Conservation (phyloP, 176 grass and related monocot genomes). For the Zoysia japonica region DNA sequence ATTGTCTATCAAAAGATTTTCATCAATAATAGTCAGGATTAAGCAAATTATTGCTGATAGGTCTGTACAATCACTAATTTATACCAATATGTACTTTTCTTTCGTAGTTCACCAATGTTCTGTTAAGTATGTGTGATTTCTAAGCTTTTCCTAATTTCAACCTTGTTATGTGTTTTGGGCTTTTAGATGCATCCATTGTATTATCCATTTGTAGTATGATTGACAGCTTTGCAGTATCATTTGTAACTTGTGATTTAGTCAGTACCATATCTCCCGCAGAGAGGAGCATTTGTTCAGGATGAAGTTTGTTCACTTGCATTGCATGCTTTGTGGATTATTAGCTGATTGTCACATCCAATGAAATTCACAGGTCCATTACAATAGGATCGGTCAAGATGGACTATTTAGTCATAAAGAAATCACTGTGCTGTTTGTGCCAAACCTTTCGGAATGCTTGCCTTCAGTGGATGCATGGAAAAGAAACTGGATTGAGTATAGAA, state of each 20-base stretch:
- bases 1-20: background rate
- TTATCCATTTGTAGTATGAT: background rate
- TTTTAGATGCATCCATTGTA: background rate
- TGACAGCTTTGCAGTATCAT: background rate
- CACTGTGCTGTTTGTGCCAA: constrained; percentile 84
- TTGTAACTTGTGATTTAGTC: background rate
- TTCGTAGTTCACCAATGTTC: background rate
- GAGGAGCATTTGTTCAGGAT: background rate
- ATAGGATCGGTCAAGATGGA: constrained; percentile 82
- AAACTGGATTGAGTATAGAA: constrained; percentile 77
- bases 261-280: constrained; percentile 5
- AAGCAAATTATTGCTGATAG: background rate
- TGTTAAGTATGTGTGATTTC: constrained; percentile 1
- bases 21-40: constrained; percentile 6
- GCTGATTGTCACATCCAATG: constrained; percentile 23
- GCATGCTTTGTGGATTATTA: constrained; percentile 3
- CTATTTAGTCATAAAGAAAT: constrained; percentile 84
- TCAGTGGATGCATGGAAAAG: constrained; percentile 71
- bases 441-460: constrained; percentile 81
- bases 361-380: constrained; percentile 74
- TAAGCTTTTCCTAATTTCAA: background rate
- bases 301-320: constrained; percentile 7
- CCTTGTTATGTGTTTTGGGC: background rate
- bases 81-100: background rate
- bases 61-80: background rate